A percentile compares a stretch with the other conserved stretches of the same genome.
Conservation (phyloP, 495 filamentous ascomycete species). For the Patellaria atrata region DNA sequence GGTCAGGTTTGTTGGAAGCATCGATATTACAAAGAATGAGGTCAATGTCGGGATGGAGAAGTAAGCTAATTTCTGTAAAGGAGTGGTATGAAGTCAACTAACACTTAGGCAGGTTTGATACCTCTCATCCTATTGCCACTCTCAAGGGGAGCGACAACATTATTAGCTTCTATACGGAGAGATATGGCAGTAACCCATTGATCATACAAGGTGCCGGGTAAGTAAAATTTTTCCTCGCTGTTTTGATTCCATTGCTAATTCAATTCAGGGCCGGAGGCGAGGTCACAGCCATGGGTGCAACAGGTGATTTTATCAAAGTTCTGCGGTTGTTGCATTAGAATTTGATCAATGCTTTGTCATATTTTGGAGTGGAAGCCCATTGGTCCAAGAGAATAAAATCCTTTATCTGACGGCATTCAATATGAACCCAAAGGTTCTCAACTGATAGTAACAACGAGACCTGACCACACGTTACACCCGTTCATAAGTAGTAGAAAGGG, state of each 20-base stretch:
- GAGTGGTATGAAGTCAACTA: constrained; percentile 1
- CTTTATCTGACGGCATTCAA: too few relatives aligned
- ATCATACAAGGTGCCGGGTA: constrained; percentile 86
- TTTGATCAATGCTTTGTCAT: too few relatives aligned
- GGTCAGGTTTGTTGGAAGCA: constrained; percentile 86
- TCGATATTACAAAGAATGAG: constrained; percentile 58
- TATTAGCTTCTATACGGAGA: constrained; percentile 91
- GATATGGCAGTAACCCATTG: constrained; percentile 76
- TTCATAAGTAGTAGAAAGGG: too few relatives aligned
- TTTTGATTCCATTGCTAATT: neutral
- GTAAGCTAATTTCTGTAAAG: constrained; percentile 17
- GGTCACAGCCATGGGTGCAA: constrained; percentile 93
- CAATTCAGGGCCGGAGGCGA: constrained; percentile 61
- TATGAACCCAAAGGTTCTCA: too few relatives aligned
- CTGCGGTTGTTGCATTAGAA: constrained; percentile 31
- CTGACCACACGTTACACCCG: too few relatives aligned
- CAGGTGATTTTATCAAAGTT: constrained; percentile 77
- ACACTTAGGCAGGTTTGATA: constrained; percentile 23
- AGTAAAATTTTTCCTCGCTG: constrained; percentile 8
- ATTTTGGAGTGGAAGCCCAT: too few relatives aligned
- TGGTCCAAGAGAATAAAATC: too few relatives aligned
- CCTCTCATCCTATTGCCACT: constrained; percentile 63
- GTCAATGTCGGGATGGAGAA: constrained; percentile 83
- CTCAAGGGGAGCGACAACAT: constrained; percentile 96
- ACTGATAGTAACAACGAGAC: too few relatives aligned